phyloP scores from a whole-genome alignment of 345 rosid genomes.

The Citrus mangshanensis region DNA sequence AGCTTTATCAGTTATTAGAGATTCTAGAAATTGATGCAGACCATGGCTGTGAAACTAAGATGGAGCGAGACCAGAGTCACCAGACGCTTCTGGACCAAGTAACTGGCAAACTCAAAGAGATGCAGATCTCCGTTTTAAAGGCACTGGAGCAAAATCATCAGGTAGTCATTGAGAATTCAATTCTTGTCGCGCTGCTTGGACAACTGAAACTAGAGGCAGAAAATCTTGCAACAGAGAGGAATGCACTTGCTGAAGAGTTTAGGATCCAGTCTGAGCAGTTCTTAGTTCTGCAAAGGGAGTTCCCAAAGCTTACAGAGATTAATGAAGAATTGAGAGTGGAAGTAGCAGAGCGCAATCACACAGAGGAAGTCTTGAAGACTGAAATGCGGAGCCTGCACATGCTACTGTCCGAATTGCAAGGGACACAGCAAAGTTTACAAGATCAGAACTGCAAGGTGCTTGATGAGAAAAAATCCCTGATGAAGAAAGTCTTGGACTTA shows the following conservation, averaged over 20 bases:
- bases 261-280: constrained; percentile 44
- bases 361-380: constrained; percentile 53
- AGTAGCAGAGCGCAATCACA: constrained; percentile 47
- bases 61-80: constrained; percentile 32
- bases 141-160: constrained; percentile 57
- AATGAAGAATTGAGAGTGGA: constrained; percentile 52
- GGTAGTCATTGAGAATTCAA: constrained; percentile 49
- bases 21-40: constrained; percentile 42
- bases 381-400: constrained; percentile 47
- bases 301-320: constrained; percentile 32
- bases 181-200: constrained; percentile 58
- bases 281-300: constrained; percentile 39
- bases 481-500: constrained; percentile 36
- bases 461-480: constrained; percentile 48
- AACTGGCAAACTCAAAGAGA: constrained; percentile 46
- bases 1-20: constrained; percentile 50
- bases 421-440: constrained; percentile 40
- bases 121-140: constrained; percentile 47
- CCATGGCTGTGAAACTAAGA: constrained; percentile 30
- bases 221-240: constrained; percentile 47
- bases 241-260: constrained; percentile 41
- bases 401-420: constrained; percentile 44
- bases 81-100: constrained; percentile 32
- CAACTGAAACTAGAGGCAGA: constrained; percentile 60
- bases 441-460: constrained; percentile 47